Conservation (phyloP, 2,329 filamentous ascomycete species). For the Allantophomopsis cytisporea region DNA sequence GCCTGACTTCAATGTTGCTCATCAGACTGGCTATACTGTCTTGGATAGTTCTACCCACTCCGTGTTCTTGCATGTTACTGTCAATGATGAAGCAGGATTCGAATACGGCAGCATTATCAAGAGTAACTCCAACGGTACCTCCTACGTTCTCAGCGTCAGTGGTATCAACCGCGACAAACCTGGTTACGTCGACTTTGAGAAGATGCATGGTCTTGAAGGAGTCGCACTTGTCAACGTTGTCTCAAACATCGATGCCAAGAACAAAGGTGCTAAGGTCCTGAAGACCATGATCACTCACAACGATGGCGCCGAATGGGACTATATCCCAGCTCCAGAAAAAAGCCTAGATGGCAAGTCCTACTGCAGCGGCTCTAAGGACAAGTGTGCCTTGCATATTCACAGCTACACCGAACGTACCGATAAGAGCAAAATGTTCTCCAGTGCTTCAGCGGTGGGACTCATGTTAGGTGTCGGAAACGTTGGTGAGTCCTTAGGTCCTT, state of each 20-base stretch:
- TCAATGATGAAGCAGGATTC: constrained; percentile 47
- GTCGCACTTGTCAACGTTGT: constrained; percentile 82
- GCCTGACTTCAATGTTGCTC: constrained; percentile 63
- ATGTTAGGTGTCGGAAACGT: constrained; percentile 92
- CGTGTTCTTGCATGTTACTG: constrained; percentile 85
- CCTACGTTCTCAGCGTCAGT: constrained; percentile 72
- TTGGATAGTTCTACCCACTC: constrained; percentile 91
- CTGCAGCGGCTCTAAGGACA: constrained; percentile 50
- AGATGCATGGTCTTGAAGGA: constrained; percentile 83
- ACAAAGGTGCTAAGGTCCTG: constrained; percentile 58
- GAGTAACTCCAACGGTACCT: constrained; percentile 96
- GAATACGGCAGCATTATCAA: constrained; percentile 85
- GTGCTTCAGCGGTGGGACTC: constrained; percentile 73
- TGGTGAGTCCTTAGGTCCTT: constrained; percentile 33
- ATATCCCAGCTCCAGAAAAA: constrained; percentile 56
- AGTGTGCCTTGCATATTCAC: constrained; percentile 84
- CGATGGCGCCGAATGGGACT: constrained; percentile 79
- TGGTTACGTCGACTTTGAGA: constrained; percentile 91
- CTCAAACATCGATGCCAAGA: constrained; percentile 47
- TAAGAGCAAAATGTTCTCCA: constrained; percentile 75
- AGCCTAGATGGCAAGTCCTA: constrained; percentile 62
- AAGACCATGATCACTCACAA: constrained; percentile 94
- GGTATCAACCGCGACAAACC: constrained; percentile 67
- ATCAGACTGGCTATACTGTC: constrained; percentile 79
- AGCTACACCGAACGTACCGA: constrained; percentile 87